Base-by-base conservation (phyloP, 345 rosid genomes). In the Hirschfeldia incana region DNA sequence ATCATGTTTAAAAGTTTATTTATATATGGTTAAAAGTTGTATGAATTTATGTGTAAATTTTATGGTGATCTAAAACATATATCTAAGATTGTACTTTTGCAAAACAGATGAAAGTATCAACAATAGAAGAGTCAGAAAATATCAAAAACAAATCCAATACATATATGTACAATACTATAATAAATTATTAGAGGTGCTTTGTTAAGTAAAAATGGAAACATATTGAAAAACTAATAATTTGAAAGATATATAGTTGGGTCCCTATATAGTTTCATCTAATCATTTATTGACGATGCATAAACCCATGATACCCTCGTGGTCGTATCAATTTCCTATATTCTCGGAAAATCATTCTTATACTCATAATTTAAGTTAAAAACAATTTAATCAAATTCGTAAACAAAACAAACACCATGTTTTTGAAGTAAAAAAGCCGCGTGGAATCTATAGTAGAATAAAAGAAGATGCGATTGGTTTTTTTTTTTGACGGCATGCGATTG, bases 281-380 rank as follows among this genome's bases (percentile, higher is more conserved):
- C 69, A 80, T 80, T 73, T 51, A 80, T 63, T 74, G 65, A 51
- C 65, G 61, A 74, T 69, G 67, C 63, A 74, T 55, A 59, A 62
- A 28, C 76, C 78, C 83, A 80, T 80, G 79, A 69, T 37, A 69
- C 83, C 79, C 83, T 74, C 83, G 79, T 79, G 82, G 78, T 74
- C 49, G 37, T 74, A 78, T 80, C 79, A 30, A 80, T 36, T 36
- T 74, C 83, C 79, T 80, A 74, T 11, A 62, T 74, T 74, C 3
- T 64, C 71, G 79, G 79, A 69, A 61, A 46, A 69, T 62, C n/a
- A 68, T 74, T 53, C 34, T 49, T 65, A 68, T 27, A 60, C 32
- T 33, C 55, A 73, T 78, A 37, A 77, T 78, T 37, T 29, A 27
- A 58, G 29, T 65, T 3, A 32, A 42, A 77, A 69, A 36, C 28